Evolutionary conservation across 2,329 filamentous ascomycete genomes (phyloP).

Genomic region (Trichoderma cornu-damae): DNA sequence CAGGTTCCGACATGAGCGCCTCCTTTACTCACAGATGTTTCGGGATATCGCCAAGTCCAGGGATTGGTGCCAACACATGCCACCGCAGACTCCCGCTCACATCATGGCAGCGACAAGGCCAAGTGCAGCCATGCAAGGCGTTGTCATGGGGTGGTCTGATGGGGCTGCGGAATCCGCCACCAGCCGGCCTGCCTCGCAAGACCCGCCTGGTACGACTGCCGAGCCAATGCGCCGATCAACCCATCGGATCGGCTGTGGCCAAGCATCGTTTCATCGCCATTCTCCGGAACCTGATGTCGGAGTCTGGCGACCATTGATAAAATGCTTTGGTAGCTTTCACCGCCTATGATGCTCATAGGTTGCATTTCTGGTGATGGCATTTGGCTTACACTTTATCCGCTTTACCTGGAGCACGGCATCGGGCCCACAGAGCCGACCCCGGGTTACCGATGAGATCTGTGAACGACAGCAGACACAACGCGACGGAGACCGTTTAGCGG

Average conservation of each 20-base stretch:
- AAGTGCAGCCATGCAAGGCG: neutral
- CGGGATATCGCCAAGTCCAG: neutral
- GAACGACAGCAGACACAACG: too few relatives aligned
- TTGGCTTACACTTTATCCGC: neutral
- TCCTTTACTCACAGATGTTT: neutral
- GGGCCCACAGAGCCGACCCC: neutral
- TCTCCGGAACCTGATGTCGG: neutral
- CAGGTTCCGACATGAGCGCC: neutral
- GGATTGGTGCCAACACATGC: constrained; percentile 10
- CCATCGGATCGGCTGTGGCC: neutral
- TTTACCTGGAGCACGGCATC: neutral
- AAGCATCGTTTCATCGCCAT: neutral
- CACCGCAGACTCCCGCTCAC: neutral
- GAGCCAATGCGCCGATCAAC: constrained; percentile 1
- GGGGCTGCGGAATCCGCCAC: constrained; percentile 9
- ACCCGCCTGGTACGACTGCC: constrained; percentile 3
- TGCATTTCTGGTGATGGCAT: neutral
- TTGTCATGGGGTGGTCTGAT: constrained; percentile 1
- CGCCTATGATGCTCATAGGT: too few relatives aligned
- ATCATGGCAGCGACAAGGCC: neutral
- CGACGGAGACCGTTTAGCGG: too few relatives aligned
- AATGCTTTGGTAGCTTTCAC: neutral
- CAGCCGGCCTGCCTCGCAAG: neutral
- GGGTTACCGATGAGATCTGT: too few relatives aligned
- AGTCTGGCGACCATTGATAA: neutral